Evolutionary conservation across 179 eudicot genomes (phyloP).

Genomic region (Pouteria campechiana): DNA sequence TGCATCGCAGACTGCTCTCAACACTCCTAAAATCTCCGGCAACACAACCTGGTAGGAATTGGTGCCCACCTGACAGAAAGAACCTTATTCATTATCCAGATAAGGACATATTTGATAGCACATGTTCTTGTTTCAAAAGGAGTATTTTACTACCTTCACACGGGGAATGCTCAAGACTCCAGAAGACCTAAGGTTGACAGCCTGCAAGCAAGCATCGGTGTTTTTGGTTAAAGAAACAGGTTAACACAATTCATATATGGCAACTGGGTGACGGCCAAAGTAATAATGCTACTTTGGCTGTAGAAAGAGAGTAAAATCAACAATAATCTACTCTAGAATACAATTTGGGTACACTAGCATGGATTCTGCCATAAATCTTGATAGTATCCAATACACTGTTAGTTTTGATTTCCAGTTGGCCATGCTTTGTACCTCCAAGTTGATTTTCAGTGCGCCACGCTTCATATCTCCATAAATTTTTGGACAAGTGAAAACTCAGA

Average conservation of each 20-base stretch:
- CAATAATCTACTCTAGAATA: no score
- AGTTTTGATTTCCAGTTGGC: no score
- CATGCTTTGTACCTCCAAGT: no score
- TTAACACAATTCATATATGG: no score
- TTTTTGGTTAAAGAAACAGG: constrained; percentile 1
- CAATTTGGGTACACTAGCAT: no score
- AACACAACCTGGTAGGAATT: constrained; percentile 57
- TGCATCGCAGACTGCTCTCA: constrained; percentile 49
- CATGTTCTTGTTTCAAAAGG: no score
- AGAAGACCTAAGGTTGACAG: constrained; percentile 71
- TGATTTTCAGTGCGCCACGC: no score
- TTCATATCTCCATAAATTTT: no score
- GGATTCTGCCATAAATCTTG: no score
- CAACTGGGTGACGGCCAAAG: no score
- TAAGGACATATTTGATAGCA: background rate
- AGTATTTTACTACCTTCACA: constrained; percentile 36
- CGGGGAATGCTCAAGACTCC: constrained; percentile 32
- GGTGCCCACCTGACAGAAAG: constrained; percentile 23
- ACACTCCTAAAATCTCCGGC: constrained; percentile 62
- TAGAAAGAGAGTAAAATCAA: background rate
- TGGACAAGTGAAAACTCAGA: no score
- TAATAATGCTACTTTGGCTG: background rate
- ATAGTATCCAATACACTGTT: no score
- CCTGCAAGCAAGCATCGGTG: constrained; percentile 33
- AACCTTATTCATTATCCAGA: background rate